Base-by-base conservation (phyloP, 2,329 filamentous ascomycete genomes). In the Exophiala spinifera region DNA sequence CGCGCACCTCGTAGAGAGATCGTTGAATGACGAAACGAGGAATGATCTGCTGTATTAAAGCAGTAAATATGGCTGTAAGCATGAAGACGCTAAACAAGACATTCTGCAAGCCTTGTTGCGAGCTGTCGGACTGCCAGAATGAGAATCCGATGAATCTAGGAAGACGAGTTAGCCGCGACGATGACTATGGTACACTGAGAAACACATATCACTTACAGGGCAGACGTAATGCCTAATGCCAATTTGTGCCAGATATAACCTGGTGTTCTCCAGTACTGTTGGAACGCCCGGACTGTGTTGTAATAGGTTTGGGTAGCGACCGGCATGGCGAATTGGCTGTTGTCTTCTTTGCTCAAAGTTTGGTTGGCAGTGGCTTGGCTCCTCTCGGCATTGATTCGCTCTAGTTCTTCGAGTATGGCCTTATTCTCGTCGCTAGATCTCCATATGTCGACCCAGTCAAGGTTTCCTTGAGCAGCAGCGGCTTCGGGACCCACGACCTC, bases 221-320 rank as follows among this genome's bases (percentile, higher is more conserved):
- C 68, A 34, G 74, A 76, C 23, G 74, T 69, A 46, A 82, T 74
- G 59, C 81, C 78, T 3, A 82, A 70, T 53, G 74, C 73, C 44
- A 86, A 67, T 68, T 86, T 86, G 72, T 82, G 85, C 66, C 82
- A 81, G 53, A 85, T 69, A 59, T 89, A 88, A 85, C 88, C 89
- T 94, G 79, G 92, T 91, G 69, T 95, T 88, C 69, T 86, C 89
- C 89, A 95, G 79, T 92, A 94, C 69, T 95, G 89, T 68, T 91
- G 82, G 75, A 92, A 92, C 21, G 92, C 87, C 64, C 90, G 88
- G 61, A 78, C 70, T 4, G 81, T 81, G 53, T 90, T 87, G 64
- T 83, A 77, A 48, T 70, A 72, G 21, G 92, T 72, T 70, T 95
- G 90, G 5, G 73, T 67, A 51, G 61, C 67, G 66, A 92, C 87